Evolutionary conservation across 257 asterid genomes (phyloP).

Genomic region (Thymus mandschuricus): DNA sequence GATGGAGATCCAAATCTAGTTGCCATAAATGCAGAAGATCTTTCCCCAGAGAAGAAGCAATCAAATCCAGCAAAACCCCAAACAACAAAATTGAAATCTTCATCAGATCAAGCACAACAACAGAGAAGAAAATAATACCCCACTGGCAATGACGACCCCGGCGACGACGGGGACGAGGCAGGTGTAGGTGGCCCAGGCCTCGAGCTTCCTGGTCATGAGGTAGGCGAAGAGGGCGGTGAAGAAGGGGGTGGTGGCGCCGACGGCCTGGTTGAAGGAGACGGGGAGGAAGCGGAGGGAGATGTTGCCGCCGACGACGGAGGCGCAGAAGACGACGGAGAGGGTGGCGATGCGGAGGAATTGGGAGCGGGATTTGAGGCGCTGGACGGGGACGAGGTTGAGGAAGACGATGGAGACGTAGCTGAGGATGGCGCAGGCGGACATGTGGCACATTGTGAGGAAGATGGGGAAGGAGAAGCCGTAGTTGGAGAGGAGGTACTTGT

Average conservation of each 20-base stretch:
- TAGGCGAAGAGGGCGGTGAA: slow-evolving; percentile 94
- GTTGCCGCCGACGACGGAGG: slow-evolving; percentile 95
- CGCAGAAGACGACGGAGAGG: slow-evolving; percentile 83
- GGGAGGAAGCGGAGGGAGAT: slow-evolving; percentile 77
- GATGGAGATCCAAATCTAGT: slow-evolving; percentile 9
- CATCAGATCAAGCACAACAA: slow-evolving; percentile 20
- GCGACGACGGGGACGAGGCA: slow-evolving; percentile 90
- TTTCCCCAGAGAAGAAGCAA: slow-evolving; percentile 23
- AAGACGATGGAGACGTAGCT: slow-evolving; percentile 81
- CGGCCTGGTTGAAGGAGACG: slow-evolving; percentile 94
- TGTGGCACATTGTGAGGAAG: slow-evolving; percentile 98
- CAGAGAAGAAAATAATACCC: slow-evolving; percentile 50
- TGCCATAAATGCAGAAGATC: slow-evolving; percentile 29
- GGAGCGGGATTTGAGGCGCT: slow-evolving; percentile 82
- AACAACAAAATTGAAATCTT: neutral
- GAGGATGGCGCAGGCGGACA: slow-evolving; percentile 91
- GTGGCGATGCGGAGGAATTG: slow-evolving; percentile 77
- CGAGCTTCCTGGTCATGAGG: slow-evolving; percentile 72
- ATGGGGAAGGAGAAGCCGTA: slow-evolving; percentile 82
- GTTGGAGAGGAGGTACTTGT: slow-evolving; percentile 83
- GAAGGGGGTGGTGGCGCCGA: slow-evolving; percentile 96
- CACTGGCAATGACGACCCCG: slow-evolving; percentile 94
- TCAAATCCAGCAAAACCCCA: neutral
- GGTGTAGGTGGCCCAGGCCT: slow-evolving; percentile 79
- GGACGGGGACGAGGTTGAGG: slow-evolving; percentile 75